Evolutionary conservation across 768 basidiomycete species (phyloP), one percentile per base, ranked within the genome.

Genomic region (Suillus luteus): DNA sequence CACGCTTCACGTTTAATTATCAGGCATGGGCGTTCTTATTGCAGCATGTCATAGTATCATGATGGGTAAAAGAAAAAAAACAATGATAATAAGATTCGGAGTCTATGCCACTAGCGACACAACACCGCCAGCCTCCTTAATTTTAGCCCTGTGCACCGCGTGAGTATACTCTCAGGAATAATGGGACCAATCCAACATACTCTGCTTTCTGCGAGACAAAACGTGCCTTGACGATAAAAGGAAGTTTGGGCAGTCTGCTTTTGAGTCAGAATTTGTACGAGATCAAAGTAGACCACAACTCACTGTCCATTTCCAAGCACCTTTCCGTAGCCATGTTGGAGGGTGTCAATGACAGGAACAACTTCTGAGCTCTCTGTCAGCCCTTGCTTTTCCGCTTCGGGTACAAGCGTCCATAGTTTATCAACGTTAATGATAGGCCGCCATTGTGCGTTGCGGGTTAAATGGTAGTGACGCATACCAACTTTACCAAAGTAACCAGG

Each of bases 401-500:
- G 93, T 35, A 97, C 90, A 73, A 97, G 90, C 67, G 87, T 85
- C 94, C 94, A 94, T 60, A 96, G 85, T 83, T 96, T 96, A 86
- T 99, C 97, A 78, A 99, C 89, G 83, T 99, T 99, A 90, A 99
- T 93, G 76, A 90, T 91, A 22, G 96, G 95, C 67, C 91, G 87
- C 95, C 94, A 97, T 80, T 88, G 84, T 70, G 84, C 79, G 80
- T 97, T 97, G 80, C 89, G 90, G 62, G 92, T 95, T 67, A 95
- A 80, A 79, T 99, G 97, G 92, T 91, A 99, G 80, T 90, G 90
- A 77, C 97, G 89, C 96, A 99, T 99, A 93, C 97, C 97, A 78
- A 96, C 94, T 83, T 98, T 98, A 85, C 96, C 96, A 79, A 96
- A 99, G 94, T 98, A 98, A 92, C 96, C 96, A 79, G 95, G 95